Base-by-base conservation (phyloP, 768 basidiomycete genomes). In the Tephrocybe sp. region DNA sequence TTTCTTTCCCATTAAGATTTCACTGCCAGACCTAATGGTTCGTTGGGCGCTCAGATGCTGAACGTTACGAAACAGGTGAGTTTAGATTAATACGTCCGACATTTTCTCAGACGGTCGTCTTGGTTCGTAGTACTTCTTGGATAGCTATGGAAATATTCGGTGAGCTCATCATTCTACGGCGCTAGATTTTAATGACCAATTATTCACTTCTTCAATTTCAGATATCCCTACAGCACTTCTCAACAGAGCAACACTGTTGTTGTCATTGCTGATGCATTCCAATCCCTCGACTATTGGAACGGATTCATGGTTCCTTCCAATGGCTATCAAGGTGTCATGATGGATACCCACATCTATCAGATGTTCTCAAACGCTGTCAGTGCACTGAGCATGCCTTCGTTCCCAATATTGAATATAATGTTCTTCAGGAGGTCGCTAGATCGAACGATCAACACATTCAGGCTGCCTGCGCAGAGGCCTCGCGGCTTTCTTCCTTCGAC, bases 291-390 rank as follows among this genome's bases (percentile, higher is more conserved):
- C 53, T 85, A 78, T 60, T 92, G 89, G 89, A 62, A 67, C 34
- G 80, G 80, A 16, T 88, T 85, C 53, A 72, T 82, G 74, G 67
- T 73, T 3, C 42, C 66, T n/a, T 78, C 81, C 0, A 51, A 71
- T 33, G 26, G 26, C 26, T 86, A 56, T 51, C 61, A 83, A 35
- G 86, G 87, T 10, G 90, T 90, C 16, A 79, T 84, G 19, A 79
- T 92, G 71, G 89, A 90, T 64, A 89, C 85, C 31, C 88, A 90
- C 61, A 80, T 85, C 46, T 90, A 90, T 60, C 86, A 89, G 60
- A 77, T 90, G 66, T 90, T 90, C 70, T 78, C 76, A 17, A 59
- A 76, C 33, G 64, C 70, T 16, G 86, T 85, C 58, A 64, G 80
- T 64, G 33, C 19, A 8, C 2, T 5, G 3, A 35, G 33, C n/a